These are phyloP conservation scores for Epichloe elymi DNA, from an alignment of 2,329 filamentous ascomycete genomes.

Conservation along the genomic window DNA sequence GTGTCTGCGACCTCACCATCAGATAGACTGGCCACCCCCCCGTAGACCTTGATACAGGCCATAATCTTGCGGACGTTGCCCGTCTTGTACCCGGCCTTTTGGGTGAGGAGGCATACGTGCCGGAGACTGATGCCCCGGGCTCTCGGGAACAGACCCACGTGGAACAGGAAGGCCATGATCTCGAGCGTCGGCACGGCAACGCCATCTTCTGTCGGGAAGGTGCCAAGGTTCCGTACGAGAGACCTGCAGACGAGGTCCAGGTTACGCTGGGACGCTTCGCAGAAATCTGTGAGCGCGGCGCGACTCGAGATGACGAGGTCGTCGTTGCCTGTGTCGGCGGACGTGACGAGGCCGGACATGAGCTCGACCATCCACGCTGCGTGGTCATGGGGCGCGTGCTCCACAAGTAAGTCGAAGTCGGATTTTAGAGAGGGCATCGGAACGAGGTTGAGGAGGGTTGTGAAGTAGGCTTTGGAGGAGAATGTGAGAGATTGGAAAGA, in stretches of 20 bases:
- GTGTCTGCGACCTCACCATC: slow-evolving; percentile 22
- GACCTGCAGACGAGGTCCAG: slow-evolving; percentile 34
- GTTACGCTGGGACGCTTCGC: slow-evolving; percentile 25
- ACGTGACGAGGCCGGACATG: slow-evolving; percentile 55
- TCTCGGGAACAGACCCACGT: slow-evolving; percentile 38
- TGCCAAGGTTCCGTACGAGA: slow-evolving; percentile 40
- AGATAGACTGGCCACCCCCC: slow-evolving; percentile 40
- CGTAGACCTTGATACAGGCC: slow-evolving; percentile 69
- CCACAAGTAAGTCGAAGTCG: slow-evolving; percentile 21
- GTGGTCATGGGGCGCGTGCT: slow-evolving; percentile 20
- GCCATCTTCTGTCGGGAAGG: slow-evolving; percentile 49
- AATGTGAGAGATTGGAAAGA: slow-evolving; percentile 30
- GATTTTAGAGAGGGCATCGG: slow-evolving; percentile 20
- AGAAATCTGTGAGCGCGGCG: slow-evolving; percentile 47
- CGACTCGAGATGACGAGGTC: slow-evolving; percentile 58
- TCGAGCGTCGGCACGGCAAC: slow-evolving; percentile 66
- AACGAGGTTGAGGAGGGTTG: slow-evolving; percentile 36
- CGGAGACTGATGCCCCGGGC: slow-evolving; percentile 31
- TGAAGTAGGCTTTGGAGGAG: slow-evolving; percentile 49
- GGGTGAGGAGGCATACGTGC: slow-evolving; percentile 53
- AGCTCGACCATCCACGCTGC: slow-evolving; percentile 36
- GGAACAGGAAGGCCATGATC: slow-evolving; percentile 62
- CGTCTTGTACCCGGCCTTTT: slow-evolving; percentile 72
- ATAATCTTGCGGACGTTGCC: slow-evolving; percentile 71
- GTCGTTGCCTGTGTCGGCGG: slow-evolving; percentile 67